A percentile compares a stretch with the other conserved stretches of the same genome.
Conservation (phyloP, 169 alveolate species). For the Perkinsus marinus region DNA sequence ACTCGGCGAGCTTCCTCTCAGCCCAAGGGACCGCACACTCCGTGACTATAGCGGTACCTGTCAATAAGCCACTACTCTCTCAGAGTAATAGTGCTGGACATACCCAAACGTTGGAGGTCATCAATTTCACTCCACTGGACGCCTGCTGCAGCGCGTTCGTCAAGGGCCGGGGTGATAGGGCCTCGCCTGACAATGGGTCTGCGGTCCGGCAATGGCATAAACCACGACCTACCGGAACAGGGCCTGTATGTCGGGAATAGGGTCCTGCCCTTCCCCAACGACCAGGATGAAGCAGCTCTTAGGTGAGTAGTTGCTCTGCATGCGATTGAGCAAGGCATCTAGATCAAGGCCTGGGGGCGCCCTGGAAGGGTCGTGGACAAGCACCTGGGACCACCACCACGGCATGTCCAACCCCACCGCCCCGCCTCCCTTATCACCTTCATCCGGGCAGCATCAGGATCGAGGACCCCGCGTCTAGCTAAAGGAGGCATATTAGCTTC, state of each 20-base stretch:
- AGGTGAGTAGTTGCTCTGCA: neutral
- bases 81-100: too few relatives aligned
- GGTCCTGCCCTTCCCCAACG: neutral
- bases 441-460: neutral
- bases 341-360: neutral
- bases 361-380: neutral
- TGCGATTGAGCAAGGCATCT: neutral
- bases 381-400: neutral
- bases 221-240: neutral
- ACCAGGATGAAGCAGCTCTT: neutral
- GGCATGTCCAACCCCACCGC: neutral
- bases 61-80: neutral
- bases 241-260: neutral
- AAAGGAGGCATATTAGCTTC: neutral
- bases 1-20: neutral
- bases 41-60: neutral
- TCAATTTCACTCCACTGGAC: neutral
- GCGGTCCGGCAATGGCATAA: neutral
- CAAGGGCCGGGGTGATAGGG: neutral
- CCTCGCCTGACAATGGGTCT: neutral
- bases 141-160: neutral
- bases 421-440: neutral
- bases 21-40: neutral
- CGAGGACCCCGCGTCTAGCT: neutral
- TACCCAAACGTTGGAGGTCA: neutral